phyloP scores from a whole-genome alignment of 2,329 filamentous ascomycete species.

The Pseudocercospora ulei region DNA sequence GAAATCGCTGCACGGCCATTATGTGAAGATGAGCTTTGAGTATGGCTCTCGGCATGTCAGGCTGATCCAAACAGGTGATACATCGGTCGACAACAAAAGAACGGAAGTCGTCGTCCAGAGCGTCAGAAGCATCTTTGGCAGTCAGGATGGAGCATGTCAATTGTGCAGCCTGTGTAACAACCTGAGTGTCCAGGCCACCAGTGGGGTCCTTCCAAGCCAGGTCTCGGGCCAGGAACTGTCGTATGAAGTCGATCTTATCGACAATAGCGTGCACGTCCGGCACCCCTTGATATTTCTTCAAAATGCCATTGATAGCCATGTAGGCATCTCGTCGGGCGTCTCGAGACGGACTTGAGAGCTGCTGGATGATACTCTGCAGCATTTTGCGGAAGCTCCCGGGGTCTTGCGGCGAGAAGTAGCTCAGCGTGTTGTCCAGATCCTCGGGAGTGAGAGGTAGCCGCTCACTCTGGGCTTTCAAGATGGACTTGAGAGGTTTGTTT shows the following conservation, averaged over 20 bases:
- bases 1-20: conserved; percentile 69
- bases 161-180: conserved; percentile 68
- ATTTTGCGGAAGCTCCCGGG: conserved; percentile 61
- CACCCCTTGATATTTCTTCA: conserved; percentile 73
- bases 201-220: conserved; percentile 51
- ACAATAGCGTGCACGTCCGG: conserved; percentile 64
- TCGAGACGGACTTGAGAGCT: conserved; percentile 65
- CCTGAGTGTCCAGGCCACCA: conserved; percentile 51
- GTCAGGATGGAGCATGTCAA: conserved; percentile 67
- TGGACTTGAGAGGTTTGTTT: conserved; percentile 56
- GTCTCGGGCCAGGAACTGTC: conserved; percentile 76
- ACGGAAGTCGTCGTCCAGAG: conserved; percentile 68
- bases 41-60: conserved; percentile 62
- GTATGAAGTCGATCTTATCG: conserved; percentile 65
- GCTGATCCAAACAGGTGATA: conserved; percentile 62
- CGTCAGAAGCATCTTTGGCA: conserved; percentile 48
- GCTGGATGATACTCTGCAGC: conserved; percentile 73
- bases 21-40: conserved; percentile 71
- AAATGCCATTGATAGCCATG: conserved; percentile 61
- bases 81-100: conserved; percentile 71
- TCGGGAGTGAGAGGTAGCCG: conserved; percentile 34
- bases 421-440: conserved; percentile 37
- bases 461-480: conserved; percentile 61
- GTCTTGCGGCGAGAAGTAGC: conserved; percentile 39
- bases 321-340: conserved; percentile 76